Conservation (phyloP, 2,329 filamentous ascomycete species). For the Canariomyces notabilis region DNA sequence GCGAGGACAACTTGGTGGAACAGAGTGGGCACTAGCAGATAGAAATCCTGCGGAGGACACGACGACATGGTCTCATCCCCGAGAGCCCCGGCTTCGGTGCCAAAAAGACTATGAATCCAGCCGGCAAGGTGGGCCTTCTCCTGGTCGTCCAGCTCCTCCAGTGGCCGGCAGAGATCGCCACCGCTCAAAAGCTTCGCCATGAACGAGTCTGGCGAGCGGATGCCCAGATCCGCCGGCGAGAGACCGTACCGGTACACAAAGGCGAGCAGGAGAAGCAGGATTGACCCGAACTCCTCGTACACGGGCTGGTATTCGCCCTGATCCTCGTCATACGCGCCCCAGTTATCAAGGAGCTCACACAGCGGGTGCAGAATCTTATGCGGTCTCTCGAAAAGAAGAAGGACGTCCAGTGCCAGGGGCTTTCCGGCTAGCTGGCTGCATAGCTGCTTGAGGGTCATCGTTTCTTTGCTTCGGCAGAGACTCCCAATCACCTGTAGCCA, state of each 20-base stretch:
- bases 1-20: slow-evolving; percentile 72
- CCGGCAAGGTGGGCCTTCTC: slow-evolving; percentile 63
- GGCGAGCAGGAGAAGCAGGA: slow-evolving; percentile 67
- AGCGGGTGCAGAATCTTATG: slow-evolving; percentile 66
- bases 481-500: slow-evolving; percentile 55
- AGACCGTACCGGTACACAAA: slow-evolving; percentile 73
- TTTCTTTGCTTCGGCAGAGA: slow-evolving; percentile 68
- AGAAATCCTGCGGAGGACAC: slow-evolving; percentile 78
- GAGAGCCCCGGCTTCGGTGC: slow-evolving; percentile 66
- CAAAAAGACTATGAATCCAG: slow-evolving; percentile 75
- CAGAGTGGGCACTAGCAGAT: slow-evolving; percentile 68
- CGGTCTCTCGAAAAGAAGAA: slow-evolving; percentile 70
- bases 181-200: slow-evolving; percentile 60
- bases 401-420: slow-evolving; percentile 65
- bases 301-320: slow-evolving; percentile 80
- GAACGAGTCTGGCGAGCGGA: slow-evolving; percentile 57
- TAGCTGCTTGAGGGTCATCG: slow-evolving; percentile 70
- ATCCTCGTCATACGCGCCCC: slow-evolving; percentile 71
- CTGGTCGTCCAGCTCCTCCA: slow-evolving; percentile 57
- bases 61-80: slow-evolving; percentile 77
- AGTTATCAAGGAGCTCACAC: slow-evolving; percentile 70
- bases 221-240: slow-evolving; percentile 58
- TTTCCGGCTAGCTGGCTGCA: slow-evolving; percentile 70
- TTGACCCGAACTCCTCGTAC: slow-evolving; percentile 79
- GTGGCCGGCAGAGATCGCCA: slow-evolving; percentile 51